phyloP scores from a whole-genome alignment of 805 yeast genomes.

The Yamadazyma phyllophila region DNA sequence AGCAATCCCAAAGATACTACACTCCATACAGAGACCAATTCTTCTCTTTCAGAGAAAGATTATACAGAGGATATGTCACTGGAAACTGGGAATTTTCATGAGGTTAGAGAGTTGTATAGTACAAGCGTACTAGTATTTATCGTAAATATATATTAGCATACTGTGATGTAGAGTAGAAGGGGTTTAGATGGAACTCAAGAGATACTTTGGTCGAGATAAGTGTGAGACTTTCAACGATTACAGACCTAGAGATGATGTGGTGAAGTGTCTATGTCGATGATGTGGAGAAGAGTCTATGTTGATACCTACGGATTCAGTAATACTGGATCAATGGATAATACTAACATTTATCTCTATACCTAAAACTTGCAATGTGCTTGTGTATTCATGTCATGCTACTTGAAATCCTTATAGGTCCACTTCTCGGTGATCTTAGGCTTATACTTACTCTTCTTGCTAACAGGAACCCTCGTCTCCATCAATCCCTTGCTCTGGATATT shows the following conservation, averaged over 20 bases:
- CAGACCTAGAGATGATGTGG: too few species aligned
- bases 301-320: too few species aligned
- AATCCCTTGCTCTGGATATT: constrained; percentile 81
- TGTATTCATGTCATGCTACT: constrained; percentile 30
- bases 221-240: too few species aligned
- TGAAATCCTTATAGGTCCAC: constrained; percentile 90
- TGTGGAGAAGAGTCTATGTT: too few species aligned
- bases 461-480: constrained; percentile 79
- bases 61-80: constrained; percentile 44
- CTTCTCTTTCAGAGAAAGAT: constrained; percentile 46
- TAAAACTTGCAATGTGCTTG: too few species aligned
- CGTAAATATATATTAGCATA: background rate
- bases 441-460: constrained; percentile 62
- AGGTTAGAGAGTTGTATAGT: background rate
- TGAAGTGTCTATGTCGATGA: too few species aligned
- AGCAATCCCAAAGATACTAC: constrained; percentile 38
- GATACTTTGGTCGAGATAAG: too few species aligned
- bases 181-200: too few species aligned
- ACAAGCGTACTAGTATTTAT: background rate
- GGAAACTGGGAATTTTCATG: constrained; percentile 43
- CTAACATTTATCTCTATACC: too few species aligned
- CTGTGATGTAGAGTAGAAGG: background rate
- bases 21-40: constrained; percentile 47
- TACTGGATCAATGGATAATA: too few species aligned
- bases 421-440: constrained; percentile 81